Conservation (phyloP, 805 yeast genomes). For the Tetrapisispora iriomotensis region DNA sequence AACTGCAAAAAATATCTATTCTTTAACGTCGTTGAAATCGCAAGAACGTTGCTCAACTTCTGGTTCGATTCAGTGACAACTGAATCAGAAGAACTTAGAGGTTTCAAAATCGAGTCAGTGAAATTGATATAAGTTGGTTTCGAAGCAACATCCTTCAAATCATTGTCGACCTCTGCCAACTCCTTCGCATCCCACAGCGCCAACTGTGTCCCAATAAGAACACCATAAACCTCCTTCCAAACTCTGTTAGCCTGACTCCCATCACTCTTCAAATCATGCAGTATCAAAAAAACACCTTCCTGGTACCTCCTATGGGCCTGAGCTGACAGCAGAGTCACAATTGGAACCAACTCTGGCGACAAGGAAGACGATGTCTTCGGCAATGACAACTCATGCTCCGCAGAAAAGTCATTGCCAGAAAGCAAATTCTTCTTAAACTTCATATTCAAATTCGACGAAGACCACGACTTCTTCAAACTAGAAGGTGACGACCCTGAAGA, state of each 20-base stretch:
- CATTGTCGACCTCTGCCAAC: conserved; percentile 39
- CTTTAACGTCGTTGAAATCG: conserved; percentile 87
- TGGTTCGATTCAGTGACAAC: conserved; percentile 39
- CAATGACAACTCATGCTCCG: conserved; percentile 3
- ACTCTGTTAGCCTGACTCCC: conserved; percentile 76
- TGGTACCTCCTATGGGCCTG: conserved; percentile 66
- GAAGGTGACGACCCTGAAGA: conserved; percentile 1
- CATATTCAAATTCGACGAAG: conserved; percentile 15
- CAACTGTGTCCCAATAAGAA: conserved; percentile 79
- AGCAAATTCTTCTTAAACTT: conserved; percentile 3
- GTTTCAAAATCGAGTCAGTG: conserved; percentile 78
- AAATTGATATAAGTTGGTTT: conserved; percentile 85
- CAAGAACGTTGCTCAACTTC: conserved; percentile 63
- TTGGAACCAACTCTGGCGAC: conserved; percentile 45
- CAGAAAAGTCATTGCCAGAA: conserved; percentile 8
- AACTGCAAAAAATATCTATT: conserved; percentile 80
- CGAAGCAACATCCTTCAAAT: conserved; percentile 46
- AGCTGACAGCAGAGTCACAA: conserved; percentile 62
- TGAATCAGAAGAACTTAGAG: conserved; percentile 54
- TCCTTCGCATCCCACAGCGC: conserved; percentile 85
- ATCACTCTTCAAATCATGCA: conserved; percentile 68
- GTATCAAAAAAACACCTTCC: conserved; percentile 67
- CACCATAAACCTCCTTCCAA: conserved; percentile 93
- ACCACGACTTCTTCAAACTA: conserved; percentile 10
- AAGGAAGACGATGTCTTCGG: conserved; percentile 13